These are phyloP conservation scores for Camellia japonica DNA, from an alignment of 148 eudicot genomes.

Conservation along the genomic window DNA sequence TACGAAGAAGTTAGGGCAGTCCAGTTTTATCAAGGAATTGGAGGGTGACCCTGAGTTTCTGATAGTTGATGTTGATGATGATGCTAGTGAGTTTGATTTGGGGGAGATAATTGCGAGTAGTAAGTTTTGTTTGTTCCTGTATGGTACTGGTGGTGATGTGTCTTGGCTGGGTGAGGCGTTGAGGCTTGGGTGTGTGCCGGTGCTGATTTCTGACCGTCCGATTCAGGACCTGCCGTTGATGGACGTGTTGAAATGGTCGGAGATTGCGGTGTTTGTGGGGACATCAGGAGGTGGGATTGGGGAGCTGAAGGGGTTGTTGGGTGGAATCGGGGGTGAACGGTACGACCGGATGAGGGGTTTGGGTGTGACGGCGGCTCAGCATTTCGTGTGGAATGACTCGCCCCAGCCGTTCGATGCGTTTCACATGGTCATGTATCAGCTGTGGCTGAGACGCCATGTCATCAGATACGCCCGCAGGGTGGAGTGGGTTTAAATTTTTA, in stretches of 20 bases:
- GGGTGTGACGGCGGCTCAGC: conserved; percentile 55
- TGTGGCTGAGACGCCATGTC: conserved; percentile 77
- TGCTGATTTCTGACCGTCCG: conserved; percentile 76
- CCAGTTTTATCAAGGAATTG: conserved; percentile 29
- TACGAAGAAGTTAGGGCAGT: not conserved
- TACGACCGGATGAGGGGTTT: conserved; percentile 56
- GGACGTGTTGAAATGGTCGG: conserved; percentile 78
- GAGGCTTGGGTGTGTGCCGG: conserved; percentile 73
- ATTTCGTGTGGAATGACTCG: conserved; percentile 59
- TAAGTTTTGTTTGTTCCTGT: conserved; percentile 59
- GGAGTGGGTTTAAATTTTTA: conserved; percentile 13
- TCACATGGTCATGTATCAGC: conserved; percentile 81
- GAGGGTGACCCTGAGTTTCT: conserved; percentile 39
- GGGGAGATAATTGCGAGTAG: conserved; percentile 14
- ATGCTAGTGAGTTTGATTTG: conserved; percentile 16
- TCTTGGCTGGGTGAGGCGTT: conserved; percentile 50
- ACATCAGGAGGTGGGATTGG: conserved; percentile 22
- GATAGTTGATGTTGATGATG: conserved; percentile 7
- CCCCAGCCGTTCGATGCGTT: conserved; percentile 77
- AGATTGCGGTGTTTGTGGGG: conserved; percentile 63
- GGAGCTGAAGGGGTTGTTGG: conserved; percentile 37
- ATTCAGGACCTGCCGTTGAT: conserved; percentile 83
- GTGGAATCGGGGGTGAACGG: conserved; percentile 31
- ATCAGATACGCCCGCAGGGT: conserved; percentile 54
- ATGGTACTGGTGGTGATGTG: conserved; percentile 44